These are phyloP conservation scores for Penicillium canescens DNA, from an alignment of 495 filamentous ascomycete genomes.

Conservation along the genomic window DNA sequence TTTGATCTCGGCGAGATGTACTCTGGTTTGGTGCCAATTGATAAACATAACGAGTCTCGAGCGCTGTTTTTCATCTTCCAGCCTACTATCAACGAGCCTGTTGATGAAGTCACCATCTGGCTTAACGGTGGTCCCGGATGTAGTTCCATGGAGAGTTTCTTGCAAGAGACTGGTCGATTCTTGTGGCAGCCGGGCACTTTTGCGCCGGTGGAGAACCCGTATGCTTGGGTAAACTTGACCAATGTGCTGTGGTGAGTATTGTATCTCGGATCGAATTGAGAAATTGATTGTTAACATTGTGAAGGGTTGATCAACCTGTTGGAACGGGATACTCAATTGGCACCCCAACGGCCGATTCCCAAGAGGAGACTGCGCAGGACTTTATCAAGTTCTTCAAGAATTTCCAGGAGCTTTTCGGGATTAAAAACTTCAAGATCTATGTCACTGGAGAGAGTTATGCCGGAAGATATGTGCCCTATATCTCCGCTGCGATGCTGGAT, in stretches of 20 bases:
- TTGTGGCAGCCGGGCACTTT: slow-evolving; percentile 61
- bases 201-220: slow-evolving; percentile 59
- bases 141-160: slow-evolving; percentile 64
- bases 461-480: slow-evolving; percentile 56
- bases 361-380: slow-evolving; percentile 57
- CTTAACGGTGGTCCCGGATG: slow-evolving; percentile 71
- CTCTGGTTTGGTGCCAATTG: slow-evolving; percentile 71
- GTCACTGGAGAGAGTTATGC: slow-evolving; percentile 64
- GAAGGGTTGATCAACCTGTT: slow-evolving; percentile 56
- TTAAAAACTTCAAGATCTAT: slow-evolving; percentile 62
- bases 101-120: slow-evolving; percentile 73
- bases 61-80: slow-evolving; percentile 55
- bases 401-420: slow-evolving; percentile 59
- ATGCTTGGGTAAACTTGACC: slow-evolving; percentile 67
- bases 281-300: background rate
- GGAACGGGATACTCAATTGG: slow-evolving; percentile 59
- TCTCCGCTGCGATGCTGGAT: slow-evolving; percentile 53
- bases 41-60: slow-evolving; percentile 50
- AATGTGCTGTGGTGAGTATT: slow-evolving; percentile 58
- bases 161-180: slow-evolving; percentile 68
- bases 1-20: slow-evolving; percentile 78
- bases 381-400: slow-evolving; percentile 67
- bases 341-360: slow-evolving; percentile 49
- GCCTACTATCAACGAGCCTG: slow-evolving; percentile 45
- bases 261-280: background rate